Base-by-base conservation (phyloP, 805 yeast genomes). In the Yarrowia hollandica region DNA sequence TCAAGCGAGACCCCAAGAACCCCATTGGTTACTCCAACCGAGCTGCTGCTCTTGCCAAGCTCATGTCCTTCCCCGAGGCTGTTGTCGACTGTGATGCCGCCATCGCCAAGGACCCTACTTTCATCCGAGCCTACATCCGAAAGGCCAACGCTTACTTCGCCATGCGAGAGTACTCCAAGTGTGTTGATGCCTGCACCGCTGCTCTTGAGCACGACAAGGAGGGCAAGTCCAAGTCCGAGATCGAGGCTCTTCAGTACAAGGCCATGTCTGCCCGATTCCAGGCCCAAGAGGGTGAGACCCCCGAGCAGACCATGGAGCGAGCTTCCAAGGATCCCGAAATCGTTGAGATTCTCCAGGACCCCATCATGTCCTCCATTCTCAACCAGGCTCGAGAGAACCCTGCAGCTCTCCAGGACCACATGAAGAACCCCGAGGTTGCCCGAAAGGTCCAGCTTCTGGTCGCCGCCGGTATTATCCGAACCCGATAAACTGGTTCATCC, bases 21-120 rank as follows among this genome's bases (percentile, higher is more conserved):
- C 95, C 96, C 21, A 84, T 97, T 74, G 98, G 97, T 60, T 94
- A 90, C 74, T 90, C 96, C 31, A 94, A 94, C 78, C 87, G 99
- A 75, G 99, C 99, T 57, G 99, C 99, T 35, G 96, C 96, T 1
- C 81, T 87, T 71, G 85, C 96, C 46, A 94, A 94, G 75, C 82
- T 94, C 66, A 83, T 92, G 88, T 89, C 97, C 11, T 94, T 92
- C 87, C 97, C 97, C 16, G 98, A 92, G 66, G 97, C 96, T 15
- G 85, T 94, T 60, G 80, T 81, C 67, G 99, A 94, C 75, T 90
- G 97, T 78, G 88, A 92, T 69, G 72, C 75, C 61, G 99, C 99
- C 33, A 88, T 94, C 67, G 83, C 81, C 70, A 82, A 84, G 66
- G 98, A 94, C 73, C 96, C 97, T 44, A 74, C 77, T 18, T 94